These are phyloP conservation scores for Leccinum fibrillosum DNA, from an alignment of 768 basidiomycete genomes.

Conservation along the genomic window DNA sequence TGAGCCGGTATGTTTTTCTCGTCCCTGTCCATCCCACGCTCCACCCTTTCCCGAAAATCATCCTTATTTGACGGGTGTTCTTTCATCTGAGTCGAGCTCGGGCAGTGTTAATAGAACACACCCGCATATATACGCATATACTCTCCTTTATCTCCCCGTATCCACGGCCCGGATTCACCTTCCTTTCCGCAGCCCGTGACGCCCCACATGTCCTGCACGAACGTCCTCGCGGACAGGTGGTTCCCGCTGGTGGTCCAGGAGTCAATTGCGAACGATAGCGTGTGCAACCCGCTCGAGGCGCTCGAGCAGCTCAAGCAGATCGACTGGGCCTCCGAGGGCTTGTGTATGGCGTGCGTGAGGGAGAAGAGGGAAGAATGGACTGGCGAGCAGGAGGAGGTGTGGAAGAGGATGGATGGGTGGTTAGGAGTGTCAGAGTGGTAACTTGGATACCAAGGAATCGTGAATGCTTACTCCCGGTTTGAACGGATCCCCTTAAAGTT, in stretches of 20 bases:
- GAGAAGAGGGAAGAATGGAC: conserved; percentile 69
- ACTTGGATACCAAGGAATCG: no score
- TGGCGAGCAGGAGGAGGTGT: conserved; percentile 54
- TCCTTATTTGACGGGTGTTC: neutral
- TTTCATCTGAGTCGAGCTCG: no score
- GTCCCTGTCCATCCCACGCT: neutral
- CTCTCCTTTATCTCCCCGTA: neutral
- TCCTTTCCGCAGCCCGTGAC: conserved; percentile 41
- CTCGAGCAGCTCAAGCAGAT: conserved; percentile 55
- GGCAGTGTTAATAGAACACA: neutral
- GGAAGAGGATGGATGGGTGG: conserved; percentile 63
- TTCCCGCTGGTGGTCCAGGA: conserved; percentile 67
- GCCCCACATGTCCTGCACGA: conserved; percentile 73
- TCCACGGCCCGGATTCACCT: neutral
- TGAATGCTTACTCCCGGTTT: no score
- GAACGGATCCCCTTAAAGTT: no score
- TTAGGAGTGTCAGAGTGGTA: conserved; percentile 20
- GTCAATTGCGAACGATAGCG: conserved; percentile 57
- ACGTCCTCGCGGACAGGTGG: conserved; percentile 69
- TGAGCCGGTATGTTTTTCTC: conserved; percentile 43
- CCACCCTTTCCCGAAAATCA: neutral
- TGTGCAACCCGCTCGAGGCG: conserved; percentile 71
- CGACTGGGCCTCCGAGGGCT: conserved; percentile 55
- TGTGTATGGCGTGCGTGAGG: conserved; percentile 55
- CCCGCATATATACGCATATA: neutral